These are phyloP conservation scores for Hondaea fermentalgiana DNA, from an alignment of 108 stramenopile species.

Conservation along the genomic window DNA sequence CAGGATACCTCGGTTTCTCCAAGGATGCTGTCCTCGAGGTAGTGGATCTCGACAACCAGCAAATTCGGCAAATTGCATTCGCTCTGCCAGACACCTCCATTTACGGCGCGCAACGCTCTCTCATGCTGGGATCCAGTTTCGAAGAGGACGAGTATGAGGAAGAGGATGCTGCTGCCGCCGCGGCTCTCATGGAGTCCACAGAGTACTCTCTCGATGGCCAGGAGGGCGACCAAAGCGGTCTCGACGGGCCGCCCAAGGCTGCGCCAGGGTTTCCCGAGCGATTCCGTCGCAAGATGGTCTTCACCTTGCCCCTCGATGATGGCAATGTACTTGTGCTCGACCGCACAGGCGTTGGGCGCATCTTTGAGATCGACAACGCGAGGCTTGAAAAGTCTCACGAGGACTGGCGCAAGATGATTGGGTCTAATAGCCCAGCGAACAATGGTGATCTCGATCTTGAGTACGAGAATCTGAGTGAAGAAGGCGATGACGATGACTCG, in stretches of 20 bases:
- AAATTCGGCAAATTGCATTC: neutral
- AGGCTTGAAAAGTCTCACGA: neutral
- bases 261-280: neutral
- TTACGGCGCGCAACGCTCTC: neutral
- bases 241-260: neutral
- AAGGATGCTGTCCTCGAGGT: conserved; percentile 7
- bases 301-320: neutral
- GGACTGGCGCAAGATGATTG: neutral
- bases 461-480: neutral
- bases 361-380: neutral
- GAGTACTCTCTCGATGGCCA: neutral
- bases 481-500: neutral
- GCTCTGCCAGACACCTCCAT: neutral
- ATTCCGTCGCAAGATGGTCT: neutral
- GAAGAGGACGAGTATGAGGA: neutral
- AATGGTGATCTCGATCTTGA: neutral
- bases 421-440: neutral
- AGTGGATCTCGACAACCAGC: neutral
- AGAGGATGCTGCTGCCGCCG: neutral
- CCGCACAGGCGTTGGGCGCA: neutral
- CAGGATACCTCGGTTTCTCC: neutral
- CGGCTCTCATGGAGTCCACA: neutral
- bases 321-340: neutral
- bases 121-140: neutral
- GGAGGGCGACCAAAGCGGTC: neutral